These are phyloP conservation scores for Cyberlindnera xylosilytica DNA, from an alignment of 805 yeast genomes.

Conservation along the genomic window DNA sequence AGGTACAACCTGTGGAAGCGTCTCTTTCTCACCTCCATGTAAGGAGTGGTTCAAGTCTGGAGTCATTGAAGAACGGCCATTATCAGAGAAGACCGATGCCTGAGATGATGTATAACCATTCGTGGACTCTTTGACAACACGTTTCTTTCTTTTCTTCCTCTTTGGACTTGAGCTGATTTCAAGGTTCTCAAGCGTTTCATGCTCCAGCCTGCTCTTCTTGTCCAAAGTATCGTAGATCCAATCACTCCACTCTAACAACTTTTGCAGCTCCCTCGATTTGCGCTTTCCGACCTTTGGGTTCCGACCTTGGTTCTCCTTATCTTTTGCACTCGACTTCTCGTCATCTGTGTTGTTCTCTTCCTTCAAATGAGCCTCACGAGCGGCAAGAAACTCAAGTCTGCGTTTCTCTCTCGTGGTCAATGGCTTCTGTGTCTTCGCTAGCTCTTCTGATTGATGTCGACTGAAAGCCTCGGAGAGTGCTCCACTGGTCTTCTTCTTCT, in stretches of 20 bases:
- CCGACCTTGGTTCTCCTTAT: no score
- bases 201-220: conserved; percentile 12
- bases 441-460: no score
- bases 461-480: no score
- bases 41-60: no score
- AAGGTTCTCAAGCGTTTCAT: conserved; percentile 4
- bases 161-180: neutral
- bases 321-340: neutral
- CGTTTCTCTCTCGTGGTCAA: conserved; percentile 11
- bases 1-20: no score
- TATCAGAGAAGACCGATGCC: no score
- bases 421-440: neutral
- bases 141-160: conserved; percentile 8
- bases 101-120: no score
- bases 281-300: no score
- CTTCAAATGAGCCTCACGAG: conserved; percentile 11
- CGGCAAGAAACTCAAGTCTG: conserved; percentile 9
- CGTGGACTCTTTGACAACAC: no score
- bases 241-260: conserved; percentile 8
- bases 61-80: no score
- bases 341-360: neutral
- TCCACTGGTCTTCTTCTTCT: no score
- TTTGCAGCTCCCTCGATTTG: conserved; percentile 7
- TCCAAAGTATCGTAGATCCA: conserved; percentile 10
- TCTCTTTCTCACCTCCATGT: no score